phyloP scores from a whole-genome alignment of 1,284 basidiomycete genomes.

The Caloboletus inedulis region DNA sequence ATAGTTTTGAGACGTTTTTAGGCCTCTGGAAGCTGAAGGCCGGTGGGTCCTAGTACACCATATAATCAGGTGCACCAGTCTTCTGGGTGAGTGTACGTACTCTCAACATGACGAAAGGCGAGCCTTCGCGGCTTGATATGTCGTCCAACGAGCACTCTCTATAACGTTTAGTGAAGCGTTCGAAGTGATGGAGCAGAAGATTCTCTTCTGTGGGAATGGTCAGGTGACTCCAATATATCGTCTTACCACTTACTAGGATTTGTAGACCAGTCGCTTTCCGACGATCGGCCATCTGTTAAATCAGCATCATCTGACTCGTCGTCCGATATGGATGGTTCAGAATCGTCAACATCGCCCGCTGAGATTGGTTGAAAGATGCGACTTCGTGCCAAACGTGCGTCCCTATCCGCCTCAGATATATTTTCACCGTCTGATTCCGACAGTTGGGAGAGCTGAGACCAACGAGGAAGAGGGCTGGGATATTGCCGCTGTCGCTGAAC shows the following conservation, averaged over 20 bases:
- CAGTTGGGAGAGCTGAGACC: conserved; percentile 34
- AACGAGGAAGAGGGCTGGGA: conserved; percentile 13
- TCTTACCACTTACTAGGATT: conserved; percentile 24
- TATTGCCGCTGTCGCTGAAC: conserved; percentile 7
- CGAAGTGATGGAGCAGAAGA: conserved; percentile 24
- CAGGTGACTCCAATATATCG: conserved; percentile 1
- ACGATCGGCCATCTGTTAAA: conserved; percentile 51
- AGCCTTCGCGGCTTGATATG: conserved; percentile 37
- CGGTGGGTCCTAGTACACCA: conserved; percentile 13
- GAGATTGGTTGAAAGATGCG: conserved; percentile 43
- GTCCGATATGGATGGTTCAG: conserved; percentile 53
- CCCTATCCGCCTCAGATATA: conserved; percentile 60
- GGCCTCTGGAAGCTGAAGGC: conserved; percentile 11
- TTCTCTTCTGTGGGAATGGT: conserved; percentile 20
- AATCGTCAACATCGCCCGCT: conserved; percentile 36
- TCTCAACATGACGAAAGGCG: conserved; percentile 37
- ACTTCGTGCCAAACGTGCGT: conserved; percentile 63
- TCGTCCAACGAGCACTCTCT: conserved; percentile 18
- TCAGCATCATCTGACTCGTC: conserved; percentile 78
- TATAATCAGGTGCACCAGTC: not conserved
- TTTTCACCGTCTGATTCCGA: conserved; percentile 67
- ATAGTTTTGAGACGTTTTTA: not conserved
- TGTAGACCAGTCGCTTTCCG: conserved; percentile 56
- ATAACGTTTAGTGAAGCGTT: conserved; percentile 35
- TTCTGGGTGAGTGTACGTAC: conserved; percentile 20